phyloP scores from a whole-genome alignment of 805 yeast genomes.

The Danielozyma ontarioensis region DNA sequence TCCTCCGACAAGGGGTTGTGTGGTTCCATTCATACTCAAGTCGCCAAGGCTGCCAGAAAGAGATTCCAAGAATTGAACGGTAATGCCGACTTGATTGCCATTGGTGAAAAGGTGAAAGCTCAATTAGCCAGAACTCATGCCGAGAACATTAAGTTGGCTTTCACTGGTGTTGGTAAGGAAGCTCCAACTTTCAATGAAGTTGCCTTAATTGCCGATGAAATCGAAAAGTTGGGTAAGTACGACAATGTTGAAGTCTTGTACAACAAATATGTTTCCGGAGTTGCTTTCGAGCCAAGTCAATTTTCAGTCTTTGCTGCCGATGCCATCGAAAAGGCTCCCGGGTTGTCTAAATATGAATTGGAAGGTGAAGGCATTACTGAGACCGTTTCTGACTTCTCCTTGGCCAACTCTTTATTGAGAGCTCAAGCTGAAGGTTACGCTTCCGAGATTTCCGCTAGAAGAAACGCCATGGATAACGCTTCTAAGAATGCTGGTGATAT shows the following conservation, averaged over 20 bases:
- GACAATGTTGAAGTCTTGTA: slow-evolving; percentile 73
- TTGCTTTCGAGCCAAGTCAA: slow-evolving; percentile 80
- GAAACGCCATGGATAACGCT: slow-evolving; percentile 99
- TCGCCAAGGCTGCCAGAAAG: slow-evolving; percentile 81
- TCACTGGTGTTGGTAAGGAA: slow-evolving; percentile 93
- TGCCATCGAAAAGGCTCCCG: slow-evolving; percentile 79
- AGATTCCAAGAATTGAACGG: slow-evolving; percentile 58
- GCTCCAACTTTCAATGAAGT: slow-evolving; percentile 93
- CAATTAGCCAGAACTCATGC: slow-evolving; percentile 84
- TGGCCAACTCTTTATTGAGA: slow-evolving; percentile 83
- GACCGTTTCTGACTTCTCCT: slow-evolving; percentile 76
- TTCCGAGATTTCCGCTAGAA: slow-evolving; percentile 95
- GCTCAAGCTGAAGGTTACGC: slow-evolving; percentile 99
- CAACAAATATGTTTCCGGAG: slow-evolving; percentile 84
- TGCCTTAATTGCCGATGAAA: slow-evolving; percentile 81
- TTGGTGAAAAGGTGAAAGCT: slow-evolving; percentile 92
- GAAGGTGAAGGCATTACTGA: slow-evolving; percentile 64
- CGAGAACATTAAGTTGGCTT: slow-evolving; percentile 62
- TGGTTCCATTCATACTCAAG: slow-evolving; percentile 96
- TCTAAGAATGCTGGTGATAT: slow-evolving; percentile 99
- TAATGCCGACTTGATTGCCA: slow-evolving; percentile 69
- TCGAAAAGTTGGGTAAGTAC: slow-evolving; percentile 64
- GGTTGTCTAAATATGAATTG: slow-evolving; percentile 75
- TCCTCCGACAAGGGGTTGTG: slow-evolving; percentile 98
- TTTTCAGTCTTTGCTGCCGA: slow-evolving; percentile 63